Base-by-base conservation (phyloP, 2,329 filamentous ascomycete species). In the Septoria petroselini region DNA sequence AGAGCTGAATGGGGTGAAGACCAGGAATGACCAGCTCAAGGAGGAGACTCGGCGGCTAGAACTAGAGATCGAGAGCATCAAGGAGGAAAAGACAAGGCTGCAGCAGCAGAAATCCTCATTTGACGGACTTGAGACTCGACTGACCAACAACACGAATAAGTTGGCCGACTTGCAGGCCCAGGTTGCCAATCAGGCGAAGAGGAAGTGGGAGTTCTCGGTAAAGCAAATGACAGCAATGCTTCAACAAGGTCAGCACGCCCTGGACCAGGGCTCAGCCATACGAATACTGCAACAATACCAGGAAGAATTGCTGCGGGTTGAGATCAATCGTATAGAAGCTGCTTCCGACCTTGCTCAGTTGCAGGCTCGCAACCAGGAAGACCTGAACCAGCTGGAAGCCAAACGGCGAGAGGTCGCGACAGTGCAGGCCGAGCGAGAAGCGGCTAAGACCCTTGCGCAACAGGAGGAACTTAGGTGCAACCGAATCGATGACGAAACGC, bases 311-410 rank as follows among this genome's bases (percentile, higher is more conserved):
- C 69, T 91, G 12, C 83, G 91, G 60, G 82, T 80, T 1, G 79
- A 87, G 58, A 76, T 96, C 37, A 76, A 82, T 53, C 72, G 80
- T 0, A 79, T 94, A 23, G 93, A 98, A 72, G 91, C 89, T 1
- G 68, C 76, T n/a, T 96, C 90, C 0, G 93, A 98, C 62, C 69
- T 86, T 2, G 76, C 81, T 37, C 79, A 80, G 4, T 74, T 96
- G n/a, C 79, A 81, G 60, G 72, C 73, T 12, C 83, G 83, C 50
- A 88, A 89, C 59, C 68, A 76, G 14, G 96, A 90, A 0, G 93
- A 98, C 62, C 69, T 86, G 2, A 75, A 81, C 37, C 79, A 79
- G 4, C 74, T 96, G 15, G 79, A 81, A 59, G 72, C 73, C 9
- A 88, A 88, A 58, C 25, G 41, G 15, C 48, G 56, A 40, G 80